Conservation (phyloP, 768 basidiomycete genomes). For the Rhizopogon salebrosus region DNA sequence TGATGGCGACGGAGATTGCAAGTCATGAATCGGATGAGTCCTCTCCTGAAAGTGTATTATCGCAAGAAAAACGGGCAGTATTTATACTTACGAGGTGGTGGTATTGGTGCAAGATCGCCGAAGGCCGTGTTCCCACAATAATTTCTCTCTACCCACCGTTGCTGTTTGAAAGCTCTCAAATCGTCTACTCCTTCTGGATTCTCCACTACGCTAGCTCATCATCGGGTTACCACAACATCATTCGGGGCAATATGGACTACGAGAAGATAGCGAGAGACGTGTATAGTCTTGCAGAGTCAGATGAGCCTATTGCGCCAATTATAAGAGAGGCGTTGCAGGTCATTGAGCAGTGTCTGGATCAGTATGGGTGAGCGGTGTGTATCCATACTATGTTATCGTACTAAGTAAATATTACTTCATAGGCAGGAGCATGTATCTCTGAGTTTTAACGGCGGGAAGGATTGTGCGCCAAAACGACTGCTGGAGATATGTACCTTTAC, state of each 20-base stretch:
- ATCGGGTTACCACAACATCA: not conserved
- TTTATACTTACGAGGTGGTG: conserved; percentile 1
- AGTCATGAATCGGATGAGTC: no score
- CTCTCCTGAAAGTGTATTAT: no score
- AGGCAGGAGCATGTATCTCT: conserved; percentile 73
- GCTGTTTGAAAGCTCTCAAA: conserved; percentile 9
- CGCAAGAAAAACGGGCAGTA: not conserved
- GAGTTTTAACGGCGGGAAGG: conserved; percentile 98
- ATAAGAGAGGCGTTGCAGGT: conserved; percentile 80
- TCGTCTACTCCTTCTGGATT: conserved; percentile 3
- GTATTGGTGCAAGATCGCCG: not conserved
- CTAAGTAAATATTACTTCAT: conserved; percentile 10
- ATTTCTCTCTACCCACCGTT: not conserved
- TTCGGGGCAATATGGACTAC: conserved; percentile 38
- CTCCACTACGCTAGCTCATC: not conserved
- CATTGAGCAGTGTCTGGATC: conserved; percentile 71
- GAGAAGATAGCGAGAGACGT: conserved; percentile 51
- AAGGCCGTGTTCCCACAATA: conserved; percentile 12
- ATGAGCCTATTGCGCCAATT: conserved; percentile 48
- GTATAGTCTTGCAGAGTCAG: conserved; percentile 53
- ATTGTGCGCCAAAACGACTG: conserved; percentile 57
- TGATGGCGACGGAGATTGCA: no score
- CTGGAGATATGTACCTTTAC: not conserved
- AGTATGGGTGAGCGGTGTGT: conserved; percentile 64
- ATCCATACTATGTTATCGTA: not conserved